Conservation (phyloP, 148 eudicot genomes). For the Vaccinium myrtillus region DNA sequence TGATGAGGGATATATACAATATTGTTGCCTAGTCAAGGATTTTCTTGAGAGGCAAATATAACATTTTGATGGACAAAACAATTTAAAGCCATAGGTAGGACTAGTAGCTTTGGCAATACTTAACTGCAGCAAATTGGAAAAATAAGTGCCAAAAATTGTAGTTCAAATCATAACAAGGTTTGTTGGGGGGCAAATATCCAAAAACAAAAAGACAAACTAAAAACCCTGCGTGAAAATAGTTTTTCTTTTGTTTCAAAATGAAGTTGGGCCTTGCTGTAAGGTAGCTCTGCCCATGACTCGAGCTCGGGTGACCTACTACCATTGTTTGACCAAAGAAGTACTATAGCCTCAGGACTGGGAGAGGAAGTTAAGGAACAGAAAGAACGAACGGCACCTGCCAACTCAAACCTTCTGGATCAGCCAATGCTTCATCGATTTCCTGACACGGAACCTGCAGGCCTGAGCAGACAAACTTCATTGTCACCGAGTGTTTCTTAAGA, state of each 20-base stretch:
- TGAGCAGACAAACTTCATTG: constrained; percentile 42
- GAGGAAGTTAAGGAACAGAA: not conserved
- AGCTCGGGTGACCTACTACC: not conserved
- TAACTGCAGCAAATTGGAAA: no score
- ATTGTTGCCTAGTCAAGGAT: not conserved
- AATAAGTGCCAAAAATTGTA: no score
- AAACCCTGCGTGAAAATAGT: not conserved
- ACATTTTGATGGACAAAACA: not conserved
- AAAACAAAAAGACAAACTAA: not conserved
- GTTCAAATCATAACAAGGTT: not conserved
- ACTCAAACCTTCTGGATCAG: constrained; percentile 62
- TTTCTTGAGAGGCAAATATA: not conserved
- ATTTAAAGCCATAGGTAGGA: not conserved
- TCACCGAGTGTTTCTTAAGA: constrained; percentile 53
- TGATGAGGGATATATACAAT: not conserved
- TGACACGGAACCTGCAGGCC: constrained; percentile 37
- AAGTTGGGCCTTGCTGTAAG: not conserved
- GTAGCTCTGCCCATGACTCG: not conserved
- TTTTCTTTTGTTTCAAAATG: not conserved
- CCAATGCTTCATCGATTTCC: constrained; percentile 45
- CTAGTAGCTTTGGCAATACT: no score
- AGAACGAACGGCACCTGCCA: constrained; percentile 58
- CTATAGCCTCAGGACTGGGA: not conserved
- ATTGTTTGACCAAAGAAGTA: not conserved
- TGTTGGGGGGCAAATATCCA: not conserved